Base-by-base conservation (phyloP, 2,329 filamentous ascomycete species). In the Tolypocladium amazonense region DNA sequence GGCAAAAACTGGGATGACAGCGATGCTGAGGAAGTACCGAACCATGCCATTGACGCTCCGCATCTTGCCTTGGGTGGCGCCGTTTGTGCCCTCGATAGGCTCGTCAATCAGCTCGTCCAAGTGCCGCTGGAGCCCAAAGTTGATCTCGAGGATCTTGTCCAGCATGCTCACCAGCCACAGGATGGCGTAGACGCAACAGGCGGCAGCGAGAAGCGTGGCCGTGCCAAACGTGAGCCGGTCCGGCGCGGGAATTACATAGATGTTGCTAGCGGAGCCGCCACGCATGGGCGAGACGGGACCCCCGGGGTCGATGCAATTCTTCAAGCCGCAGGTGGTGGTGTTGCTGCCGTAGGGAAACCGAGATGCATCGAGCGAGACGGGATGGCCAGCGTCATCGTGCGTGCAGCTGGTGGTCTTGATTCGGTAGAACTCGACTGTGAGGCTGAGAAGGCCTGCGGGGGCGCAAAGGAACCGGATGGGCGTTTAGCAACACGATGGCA, bases 341-440 rank as follows among this genome's bases (percentile, higher is more conserved):
- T 64, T 70, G 68, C 0, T 68, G 64, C 69, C 70, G 60, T 82
- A 83, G 0, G 71, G 71, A 58, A 86, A 87, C 0, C 70, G 56
- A 0, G 67, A 65, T 0, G 71, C 62, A 27, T 74, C 68, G 4
- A 62, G 57, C 0, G 74, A 70, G 2, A 80, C 66, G 0, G 75
- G 67, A 0, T 69, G 69, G 6, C 76, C 77, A 2, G 61, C 60
- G 2, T 76, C 67, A 52, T 79, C 74, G 2, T 68, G 63, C 0
- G 64, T 66, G 63, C 85, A 88, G 4, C 63, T 53, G 0, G 68
- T 70, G 0, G 81, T 66, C 2, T 76, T 67, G 20, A 76, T 76
- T 1, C 86, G 80, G 64, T 84, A 87, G 65, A 88, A 88, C 62
- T 88, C 85, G 35, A 88, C 77, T 0, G 82, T 81, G 61, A 88